Conservation (phyloP, 495 filamentous ascomycete species). For the Lasiosphaeriaceae sp. region DNA sequence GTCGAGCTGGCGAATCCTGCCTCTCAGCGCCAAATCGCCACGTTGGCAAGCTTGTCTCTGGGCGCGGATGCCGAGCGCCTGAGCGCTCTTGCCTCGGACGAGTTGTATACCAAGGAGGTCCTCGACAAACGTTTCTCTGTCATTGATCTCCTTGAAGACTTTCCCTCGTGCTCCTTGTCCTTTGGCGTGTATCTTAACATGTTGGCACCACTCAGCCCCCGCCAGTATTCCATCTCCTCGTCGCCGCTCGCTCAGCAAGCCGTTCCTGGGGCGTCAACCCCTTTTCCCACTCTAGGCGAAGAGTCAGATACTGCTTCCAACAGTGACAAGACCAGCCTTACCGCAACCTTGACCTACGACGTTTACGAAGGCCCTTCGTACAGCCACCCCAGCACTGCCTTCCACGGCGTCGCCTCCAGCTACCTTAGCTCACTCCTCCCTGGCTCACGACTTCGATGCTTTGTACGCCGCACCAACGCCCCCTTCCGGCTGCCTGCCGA, state of each 20-base stretch:
- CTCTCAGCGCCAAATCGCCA: constrained; percentile 34
- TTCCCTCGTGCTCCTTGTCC: constrained; percentile 38
- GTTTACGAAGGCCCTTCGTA: constrained; percentile 38
- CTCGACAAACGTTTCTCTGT: constrained; percentile 50
- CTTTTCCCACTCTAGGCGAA: constrained; percentile 37
- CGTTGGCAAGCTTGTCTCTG: constrained; percentile 19
- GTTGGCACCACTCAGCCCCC: constrained; percentile 60
- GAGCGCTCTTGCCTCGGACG: constrained; percentile 13
- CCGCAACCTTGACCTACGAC: constrained; percentile 55
- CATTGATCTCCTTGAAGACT: constrained; percentile 57
- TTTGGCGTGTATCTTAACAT: constrained; percentile 57
- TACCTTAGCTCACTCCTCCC: constrained; percentile 54
- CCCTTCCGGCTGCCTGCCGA: constrained; percentile 59
- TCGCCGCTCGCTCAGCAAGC: constrained; percentile 2
- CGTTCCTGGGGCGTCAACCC: not conserved
- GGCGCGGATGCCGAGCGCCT: constrained; percentile 15
- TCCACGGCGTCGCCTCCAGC: constrained; percentile 49
- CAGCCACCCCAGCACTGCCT: constrained; percentile 31
- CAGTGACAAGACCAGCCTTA: constrained; percentile 43
- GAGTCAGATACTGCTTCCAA: constrained; percentile 4
- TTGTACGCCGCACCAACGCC: constrained; percentile 51
- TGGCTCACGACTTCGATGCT: constrained; percentile 46
- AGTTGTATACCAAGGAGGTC: constrained; percentile 18
- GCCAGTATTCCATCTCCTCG: constrained; percentile 54
- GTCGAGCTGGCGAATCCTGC: constrained; percentile 65